These are phyloP conservation scores for Triglochin maritima DNA, from an alignment of 106 monocot species.

Conservation along the genomic window DNA sequence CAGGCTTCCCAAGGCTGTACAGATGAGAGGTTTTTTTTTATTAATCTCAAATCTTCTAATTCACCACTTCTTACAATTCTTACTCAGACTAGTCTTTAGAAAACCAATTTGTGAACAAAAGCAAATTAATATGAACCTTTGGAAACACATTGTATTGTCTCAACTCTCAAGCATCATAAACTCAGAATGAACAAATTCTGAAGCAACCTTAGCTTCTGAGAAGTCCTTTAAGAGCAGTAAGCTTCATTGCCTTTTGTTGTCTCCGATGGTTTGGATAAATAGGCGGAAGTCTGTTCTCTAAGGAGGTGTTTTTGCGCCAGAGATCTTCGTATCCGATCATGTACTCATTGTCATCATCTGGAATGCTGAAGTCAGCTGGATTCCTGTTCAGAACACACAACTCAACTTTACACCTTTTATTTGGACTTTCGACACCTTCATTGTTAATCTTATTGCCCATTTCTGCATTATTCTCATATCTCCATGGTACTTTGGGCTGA, in stretches of 20 bases:
- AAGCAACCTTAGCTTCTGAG: not conserved
- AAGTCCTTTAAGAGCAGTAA: conserved; percentile 21
- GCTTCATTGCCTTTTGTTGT: conserved; percentile 26
- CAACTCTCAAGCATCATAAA: no score
- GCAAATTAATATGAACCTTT: no score
- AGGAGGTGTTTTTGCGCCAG: conserved; percentile 5
- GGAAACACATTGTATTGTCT: no score
- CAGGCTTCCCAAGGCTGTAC: no score
- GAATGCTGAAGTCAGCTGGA: conserved; percentile 68
- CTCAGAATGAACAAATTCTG: no score
- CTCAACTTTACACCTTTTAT: conserved; percentile 10
- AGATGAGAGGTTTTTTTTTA: no score
- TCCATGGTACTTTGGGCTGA: conserved; percentile 1
- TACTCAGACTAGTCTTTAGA: no score
- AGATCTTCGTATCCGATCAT: conserved; percentile 35
- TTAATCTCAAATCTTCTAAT: no score
- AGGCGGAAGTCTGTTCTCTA: not conserved
- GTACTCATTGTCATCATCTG: conserved; percentile 53
- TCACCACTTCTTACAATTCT: no score
- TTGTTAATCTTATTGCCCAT: conserved; percentile 8
- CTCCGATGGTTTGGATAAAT: not conserved
- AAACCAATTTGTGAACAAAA: no score
- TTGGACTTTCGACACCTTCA: conserved; percentile 11
- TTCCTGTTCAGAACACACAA: conserved; percentile 69
- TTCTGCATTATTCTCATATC: conserved; percentile 3